Evolutionary conservation across 352 stramenopile species (phyloP).

Genomic region (Peronospora belbahrii): DNA sequence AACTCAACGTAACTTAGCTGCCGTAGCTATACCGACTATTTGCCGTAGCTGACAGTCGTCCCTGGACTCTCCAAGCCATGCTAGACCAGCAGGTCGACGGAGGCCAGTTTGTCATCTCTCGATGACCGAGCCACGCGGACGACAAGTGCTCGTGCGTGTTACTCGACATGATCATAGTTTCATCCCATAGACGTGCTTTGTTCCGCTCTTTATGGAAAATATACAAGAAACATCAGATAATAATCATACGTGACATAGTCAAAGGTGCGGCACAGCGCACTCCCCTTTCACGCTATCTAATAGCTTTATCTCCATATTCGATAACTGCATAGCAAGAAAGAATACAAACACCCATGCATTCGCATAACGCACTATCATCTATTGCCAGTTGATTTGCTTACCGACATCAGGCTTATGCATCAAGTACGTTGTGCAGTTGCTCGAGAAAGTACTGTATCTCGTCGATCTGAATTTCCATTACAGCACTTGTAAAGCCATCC

Average conservation of each 20-base stretch:
- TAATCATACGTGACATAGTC: slow-evolving; percentile 5
- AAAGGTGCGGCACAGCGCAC: slow-evolving; percentile 4
- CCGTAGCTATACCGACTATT: too few relatives aligned
- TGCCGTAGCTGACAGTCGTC: too few relatives aligned
- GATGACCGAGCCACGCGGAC: too few relatives aligned
- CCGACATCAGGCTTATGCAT: slow-evolving; percentile 43
- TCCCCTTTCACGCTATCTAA: slow-evolving; percentile 16
- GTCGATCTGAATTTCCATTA: slow-evolving; percentile 92
- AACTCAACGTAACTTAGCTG: too few relatives aligned
- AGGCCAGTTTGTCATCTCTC: too few relatives aligned
- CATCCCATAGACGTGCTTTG: too few relatives aligned
- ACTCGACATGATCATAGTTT: too few relatives aligned
- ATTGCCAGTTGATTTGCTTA: slow-evolving; percentile 14
- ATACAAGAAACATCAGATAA: slow-evolving; percentile 9
- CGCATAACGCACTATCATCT: slow-evolving; percentile 6
- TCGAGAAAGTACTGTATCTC: slow-evolving; percentile 95
- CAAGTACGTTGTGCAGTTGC: slow-evolving; percentile 89
- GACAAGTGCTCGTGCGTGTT: too few relatives aligned
- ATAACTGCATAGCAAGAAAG: not conserved
- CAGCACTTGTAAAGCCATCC: slow-evolving; percentile 93
- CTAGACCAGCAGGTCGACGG: too few relatives aligned
- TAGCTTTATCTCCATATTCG: slow-evolving; percentile 4
- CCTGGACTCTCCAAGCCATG: too few relatives aligned
- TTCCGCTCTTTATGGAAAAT: too few relatives aligned
- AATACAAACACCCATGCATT: not conserved